Conservation (phyloP, 495 filamentous ascomycete genomes). For the Xylaria castorea region DNA sequence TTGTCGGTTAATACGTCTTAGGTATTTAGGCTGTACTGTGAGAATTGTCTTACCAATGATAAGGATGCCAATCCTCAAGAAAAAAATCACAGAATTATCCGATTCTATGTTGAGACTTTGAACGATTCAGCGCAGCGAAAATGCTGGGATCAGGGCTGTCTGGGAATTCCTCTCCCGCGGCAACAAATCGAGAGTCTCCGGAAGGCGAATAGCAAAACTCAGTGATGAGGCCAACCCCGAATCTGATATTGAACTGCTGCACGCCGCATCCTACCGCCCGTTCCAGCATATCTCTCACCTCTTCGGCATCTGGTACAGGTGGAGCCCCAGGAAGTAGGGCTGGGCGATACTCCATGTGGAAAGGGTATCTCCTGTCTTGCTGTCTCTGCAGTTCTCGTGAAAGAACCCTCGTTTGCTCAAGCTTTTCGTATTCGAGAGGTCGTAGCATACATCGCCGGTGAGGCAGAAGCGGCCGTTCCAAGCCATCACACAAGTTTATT, state of each 20-base stretch:
- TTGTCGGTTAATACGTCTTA: neutral
- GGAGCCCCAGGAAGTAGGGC: neutral
- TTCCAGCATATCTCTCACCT: neutral
- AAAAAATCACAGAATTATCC: neutral
- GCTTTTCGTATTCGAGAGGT: neutral
- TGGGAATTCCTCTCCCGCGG: neutral
- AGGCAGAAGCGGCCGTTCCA: neutral
- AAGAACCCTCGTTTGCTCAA: neutral
- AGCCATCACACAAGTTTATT: neutral
- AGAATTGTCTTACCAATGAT: neutral
- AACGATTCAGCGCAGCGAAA: neutral
- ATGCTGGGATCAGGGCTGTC: slow-evolving; percentile 6
- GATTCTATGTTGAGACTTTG: neutral
- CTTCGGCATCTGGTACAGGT: neutral
- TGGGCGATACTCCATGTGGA: neutral
- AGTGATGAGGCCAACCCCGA: neutral
- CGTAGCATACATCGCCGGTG: neutral
- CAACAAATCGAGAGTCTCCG: neutral
- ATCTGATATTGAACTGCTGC: neutral
- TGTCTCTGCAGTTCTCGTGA: neutral
- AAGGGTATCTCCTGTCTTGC: neutral
- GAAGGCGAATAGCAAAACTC: slow-evolving; percentile 8
- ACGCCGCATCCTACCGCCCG: neutral
- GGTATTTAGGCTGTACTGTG: neutral
- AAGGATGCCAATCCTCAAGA: neutral